Base-by-base conservation (phyloP, 345 rosid species). In the Arabidopsis arenosa region DNA sequence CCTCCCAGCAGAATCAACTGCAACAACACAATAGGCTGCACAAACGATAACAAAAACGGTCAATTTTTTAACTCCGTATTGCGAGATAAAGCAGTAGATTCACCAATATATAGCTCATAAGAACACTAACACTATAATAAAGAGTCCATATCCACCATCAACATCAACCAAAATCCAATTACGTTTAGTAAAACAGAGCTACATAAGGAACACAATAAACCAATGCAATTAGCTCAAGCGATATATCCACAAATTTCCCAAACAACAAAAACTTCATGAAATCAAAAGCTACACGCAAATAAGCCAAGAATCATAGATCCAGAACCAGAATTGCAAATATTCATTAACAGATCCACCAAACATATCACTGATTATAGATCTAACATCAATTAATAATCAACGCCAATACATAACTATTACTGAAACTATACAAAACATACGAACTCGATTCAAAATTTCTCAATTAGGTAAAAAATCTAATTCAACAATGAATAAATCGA, bases 1-100 rank as follows among this genome's bases (percentile, higher is more conserved):
- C 45, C 94, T 88, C 48, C 96, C 97, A 41, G 90, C 97, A 66
- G 98, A 81, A 80, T 93, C 98, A 74, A 81, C 85, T 1, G 99
- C 98, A 72, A 95, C 99, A 61, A 95, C 96, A 48, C 98, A 95
- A 72, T 88, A 95, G 8, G 97, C 99, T 95, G 87, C 86, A 80
- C 66, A 73, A 53, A 39, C 26, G 26, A 51, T 0, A 78, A 43
- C 57, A 66, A 60, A 63, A 76, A 5, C 9, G 8, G 28, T 23
- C 66, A 45, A 8, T 43, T 41, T 41, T 4, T 33, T 0, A 55
- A 7, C 37, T 2, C 47, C 67, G 37, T 48, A 35, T 39, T 1
- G 28, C 14, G 9, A 60, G 33, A 40, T 21, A 52, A 11, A 39
- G 14, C 32, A 39, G 18, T n/a, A 30, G 32, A 40, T n/a, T 36